These are phyloP conservation scores for Geosmithia putterillii DNA, from an alignment of 2,329 filamentous ascomycete genomes.

Conservation along the genomic window DNA sequence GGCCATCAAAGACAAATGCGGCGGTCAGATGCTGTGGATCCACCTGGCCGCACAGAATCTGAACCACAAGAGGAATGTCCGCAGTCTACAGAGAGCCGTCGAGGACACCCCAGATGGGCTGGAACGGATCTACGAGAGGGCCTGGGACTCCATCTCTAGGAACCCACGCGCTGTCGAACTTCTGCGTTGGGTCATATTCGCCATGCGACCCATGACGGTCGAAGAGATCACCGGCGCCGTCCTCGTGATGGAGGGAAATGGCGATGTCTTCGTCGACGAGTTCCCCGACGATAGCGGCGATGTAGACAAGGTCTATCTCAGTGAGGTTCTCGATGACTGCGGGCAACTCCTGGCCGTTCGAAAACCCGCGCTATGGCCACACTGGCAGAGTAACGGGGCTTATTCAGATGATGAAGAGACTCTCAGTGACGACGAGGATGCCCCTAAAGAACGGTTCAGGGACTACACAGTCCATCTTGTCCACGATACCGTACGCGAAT, in stretches of 20 bases:
- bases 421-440: not conserved
- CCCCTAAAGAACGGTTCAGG: not conserved
- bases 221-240: slow-evolving; percentile 11
- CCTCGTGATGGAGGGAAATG: slow-evolving; percentile 4
- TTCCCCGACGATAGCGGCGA: no score
- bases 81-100: slow-evolving; percentile 10
- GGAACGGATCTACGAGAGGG: slow-evolving; percentile 14
- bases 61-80: slow-evolving; percentile 8
- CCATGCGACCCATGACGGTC: slow-evolving; percentile 8
- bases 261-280: not conserved
- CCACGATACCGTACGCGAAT: no score
- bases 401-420: no score
- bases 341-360: no score
- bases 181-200: slow-evolving; percentile 16
- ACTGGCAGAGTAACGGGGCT: no score
- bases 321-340: no score
- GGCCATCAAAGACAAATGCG: slow-evolving; percentile 11
- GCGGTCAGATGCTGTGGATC: slow-evolving; percentile 21
- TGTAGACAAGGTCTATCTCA: no score
- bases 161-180: slow-evolving; percentile 12
- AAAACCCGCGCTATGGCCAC: no score
- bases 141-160: slow-evolving; percentile 11
- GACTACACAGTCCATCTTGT: not conserved
- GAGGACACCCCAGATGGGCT: slow-evolving; percentile 14
- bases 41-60: slow-evolving; percentile 15